These are phyloP conservation scores for Spergularia marina DNA, from an alignment of 148 eudicot species.

Conservation along the genomic window DNA sequence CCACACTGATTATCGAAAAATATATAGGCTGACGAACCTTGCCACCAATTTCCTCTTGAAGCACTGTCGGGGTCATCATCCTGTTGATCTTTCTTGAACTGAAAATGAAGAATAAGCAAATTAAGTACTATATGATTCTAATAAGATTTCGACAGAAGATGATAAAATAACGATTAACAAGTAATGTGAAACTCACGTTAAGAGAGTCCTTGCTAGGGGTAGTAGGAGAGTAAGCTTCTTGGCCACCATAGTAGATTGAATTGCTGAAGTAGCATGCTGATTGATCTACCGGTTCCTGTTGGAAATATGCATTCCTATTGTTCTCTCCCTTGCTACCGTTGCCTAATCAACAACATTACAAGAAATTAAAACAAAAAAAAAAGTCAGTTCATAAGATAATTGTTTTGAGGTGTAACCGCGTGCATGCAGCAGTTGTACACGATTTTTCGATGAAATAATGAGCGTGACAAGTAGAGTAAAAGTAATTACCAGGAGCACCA, in stretches of 20 bases:
- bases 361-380: background rate
- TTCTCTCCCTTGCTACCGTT: constrained; percentile 26
- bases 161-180: background rate
- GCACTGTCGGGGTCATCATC: constrained; percentile 52
- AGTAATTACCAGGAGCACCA: constrained; percentile 22
- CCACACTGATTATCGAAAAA: background rate
- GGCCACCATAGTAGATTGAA: constrained; percentile 89
- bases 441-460: too few relatives aligned
- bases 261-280: constrained; percentile 58
- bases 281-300: constrained; percentile 34
- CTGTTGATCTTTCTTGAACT: constrained; percentile 60
- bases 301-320: constrained; percentile 25
- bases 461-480: too few relatives aligned
- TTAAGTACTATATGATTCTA: too few relatives aligned
- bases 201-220: constrained; percentile 34
- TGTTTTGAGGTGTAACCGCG: too few relatives aligned
- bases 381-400: background rate
- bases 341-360: background rate
- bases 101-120: constrained; percentile 5
- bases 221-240: constrained; percentile 61
- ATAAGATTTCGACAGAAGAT: background rate
- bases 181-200: constrained; percentile 29
- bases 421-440: too few relatives aligned
- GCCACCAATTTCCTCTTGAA: constrained; percentile 95
- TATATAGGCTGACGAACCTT: constrained; percentile 36